Evolutionary conservation across 2,329 filamentous ascomycete genomes (phyloP), one percentile per base, ranked within the genome.

Genomic region (Tolypocladium paradoxum): DNA sequence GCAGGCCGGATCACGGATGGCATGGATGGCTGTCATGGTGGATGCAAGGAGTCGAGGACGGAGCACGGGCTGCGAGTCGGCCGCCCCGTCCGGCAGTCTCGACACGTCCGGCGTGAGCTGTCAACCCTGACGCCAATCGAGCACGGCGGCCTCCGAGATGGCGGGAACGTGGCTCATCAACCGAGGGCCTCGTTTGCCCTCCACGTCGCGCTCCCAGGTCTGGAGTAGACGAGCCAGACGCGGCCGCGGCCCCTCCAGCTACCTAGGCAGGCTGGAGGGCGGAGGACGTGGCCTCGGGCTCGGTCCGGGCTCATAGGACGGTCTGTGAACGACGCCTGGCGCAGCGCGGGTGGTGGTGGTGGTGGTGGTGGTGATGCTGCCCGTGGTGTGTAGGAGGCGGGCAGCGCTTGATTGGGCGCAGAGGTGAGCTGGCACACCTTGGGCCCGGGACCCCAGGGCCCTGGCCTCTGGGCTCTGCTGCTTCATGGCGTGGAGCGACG

Each of bases 381-480:
- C 31, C 24, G 24, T 34, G 18, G 24, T 9, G 43, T 33, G 49
- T 24, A 34, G 6, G 48, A 35, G 48, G 24, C 20, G 27, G 16
- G 38, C 20, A n/a, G 61, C 61, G 60, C 57, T 58, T 66, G 64
- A 67, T 67, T 65, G 63, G 63, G 56, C 52, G 56, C 46, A 33
- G 55, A 51, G 53, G 55, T 60, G 59, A 58, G 58, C 54, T 61
- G 59, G 58, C 60, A 59, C 52, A 59, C 58, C 24, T 45, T 27
- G 24, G 40, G 38, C 40, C 24, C 9, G 11, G 6, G 40, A n/a
- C n/a, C n/a, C n/a, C n/a, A n/a, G 40, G 40, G 12, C 37, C 9
- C 4, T 24, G 40, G 40, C 40, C 40, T 27, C n/a, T n/a, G n/a
- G n/a, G n/a, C n/a, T n/a, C n/a, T 8, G 40, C 27, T 56, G 58